Percentiles rank a stretch among this genome's conserved stretches.
These are phyloP conservation scores for Leishmania gerbilli DNA, from an alignment of 208 protist species.

Conservation along the genomic window DNA sequence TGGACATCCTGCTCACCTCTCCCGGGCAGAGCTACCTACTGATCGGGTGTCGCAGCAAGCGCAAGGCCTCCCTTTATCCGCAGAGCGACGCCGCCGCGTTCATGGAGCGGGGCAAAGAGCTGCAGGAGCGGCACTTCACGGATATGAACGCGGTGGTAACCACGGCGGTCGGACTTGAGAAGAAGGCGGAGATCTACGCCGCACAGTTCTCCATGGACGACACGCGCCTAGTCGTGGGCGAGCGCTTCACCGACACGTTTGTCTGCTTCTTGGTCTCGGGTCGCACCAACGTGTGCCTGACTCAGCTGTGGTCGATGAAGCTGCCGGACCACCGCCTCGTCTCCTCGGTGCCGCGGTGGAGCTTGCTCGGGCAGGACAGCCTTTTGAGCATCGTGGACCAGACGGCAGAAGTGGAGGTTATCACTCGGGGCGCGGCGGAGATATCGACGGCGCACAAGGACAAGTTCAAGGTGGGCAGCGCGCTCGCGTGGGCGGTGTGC, in stretches of 20 bases:
- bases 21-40: slow-evolving; percentile 63
- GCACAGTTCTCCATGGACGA: slow-evolving; percentile 59
- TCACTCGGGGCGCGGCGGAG: slow-evolving; percentile 34
- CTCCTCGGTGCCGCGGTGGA: slow-evolving; percentile 59
- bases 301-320: slow-evolving; percentile 46
- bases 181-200: slow-evolving; percentile 58
- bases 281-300: slow-evolving; percentile 38
- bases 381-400: slow-evolving; percentile 57
- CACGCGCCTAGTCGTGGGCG: slow-evolving; percentile 50
- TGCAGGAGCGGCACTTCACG: slow-evolving; percentile 57
- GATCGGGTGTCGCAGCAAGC: slow-evolving; percentile 72
- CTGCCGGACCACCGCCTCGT: slow-evolving; percentile 72
- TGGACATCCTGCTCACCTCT: slow-evolving; percentile 67
- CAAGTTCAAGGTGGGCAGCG: slow-evolving; percentile 80
- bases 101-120: slow-evolving; percentile 55
- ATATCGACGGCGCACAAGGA: slow-evolving; percentile 41
- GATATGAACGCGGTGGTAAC: slow-evolving; percentile 42
- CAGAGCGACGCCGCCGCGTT: slow-evolving; percentile 47
- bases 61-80: slow-evolving; percentile 51
- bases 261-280: slow-evolving; percentile 50
- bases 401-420: slow-evolving; percentile 66
- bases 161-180: slow-evolving; percentile 39
- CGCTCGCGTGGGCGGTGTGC: slow-evolving; percentile 55
- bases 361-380: slow-evolving; percentile 40
- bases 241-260: slow-evolving; percentile 73